Evolutionary conservation across 805 yeast genomes (phyloP), one percentile per base, ranked within the genome.

Genomic region (Saccharomycopsis fibuligera): DNA sequence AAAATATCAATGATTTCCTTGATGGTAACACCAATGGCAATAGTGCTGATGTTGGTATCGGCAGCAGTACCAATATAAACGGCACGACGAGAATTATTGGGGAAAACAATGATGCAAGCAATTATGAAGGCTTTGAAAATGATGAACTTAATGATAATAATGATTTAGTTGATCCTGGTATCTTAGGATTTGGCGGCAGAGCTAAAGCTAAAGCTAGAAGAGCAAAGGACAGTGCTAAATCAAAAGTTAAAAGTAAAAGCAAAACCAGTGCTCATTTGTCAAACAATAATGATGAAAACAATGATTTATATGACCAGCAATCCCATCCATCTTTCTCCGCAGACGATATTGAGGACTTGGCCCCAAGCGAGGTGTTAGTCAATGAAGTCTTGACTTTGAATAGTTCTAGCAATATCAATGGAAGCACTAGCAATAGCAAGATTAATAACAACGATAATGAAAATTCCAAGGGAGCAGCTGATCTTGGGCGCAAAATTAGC

Each of bases 401-500:
- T 17, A 9, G 6, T 6, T 5, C 8, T 8, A 10, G 19, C 9
- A 6, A 8, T 12, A 17, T 33, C 17, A 27, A 8, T 27, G 12
- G 12, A 8, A 27, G 31, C 12, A 27, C 31, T 27, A 27, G 12
- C 31, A 27, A 27, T 27, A n/a, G n/a, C n/a, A n/a, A n/a, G n/a
- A n/a, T n/a, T n/a, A n/a, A n/a, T n/a, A n/a, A n/a, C n/a, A n/a
- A n/a, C n/a, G n/a, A n/a, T n/a, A n/a, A n/a, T n/a, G n/a, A n/a
- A n/a, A n/a, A n/a, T n/a, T n/a, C n/a, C n/a, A n/a, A n/a, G n/a
- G n/a, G n/a, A n/a, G n/a, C n/a, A n/a, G 16, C 6, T 23, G 42
- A 42, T 4, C 8, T 41, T 4, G 35, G 17, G 29, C 41, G 46
- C 9, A 23, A 36, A 14, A 8, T 47, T 8, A 47, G 50, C 36